Evolutionary conservation across 768 basidiomycete species (phyloP), one percentile per base, ranked within the genome.

Genomic region (Dentipellis sp.): DNA sequence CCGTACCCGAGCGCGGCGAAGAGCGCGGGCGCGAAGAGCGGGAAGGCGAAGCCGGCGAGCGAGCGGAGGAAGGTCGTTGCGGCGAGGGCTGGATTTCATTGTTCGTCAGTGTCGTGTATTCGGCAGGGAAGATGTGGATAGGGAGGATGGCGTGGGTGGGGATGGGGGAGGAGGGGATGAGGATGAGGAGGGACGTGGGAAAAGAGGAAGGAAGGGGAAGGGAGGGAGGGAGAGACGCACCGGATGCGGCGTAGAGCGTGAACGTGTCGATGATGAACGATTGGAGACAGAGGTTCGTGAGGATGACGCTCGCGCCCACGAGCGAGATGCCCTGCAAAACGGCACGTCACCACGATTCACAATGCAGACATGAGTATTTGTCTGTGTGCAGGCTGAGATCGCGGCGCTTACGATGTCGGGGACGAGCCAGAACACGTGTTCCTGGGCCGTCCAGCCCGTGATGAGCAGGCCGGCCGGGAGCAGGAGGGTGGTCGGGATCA

Each of bases 1-100:
- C 87, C 88, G 55, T 83, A 85, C 4, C 86, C 88, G 0, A 90
- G 71, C 14, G 72, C 70, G 1, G 71, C 66, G 67, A 79, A 89
- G 80, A 90, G 84, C 39, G 77, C 71, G 17, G 84, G 81, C 3
- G 82, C 85, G 61, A 91, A 91, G n/a, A 91, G 69, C 2, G 88
- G 89, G 64, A 91, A 89, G 1, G 77, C 81, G 53, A 88, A 90
- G 0, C 88, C 88, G 1, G 80, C 79, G 0, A 88, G 55, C 0
- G 83, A 81, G 21, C 88, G 80, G 11, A 88, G 65, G 64, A 68
- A 84, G 0, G 82, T 70, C 17, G 80, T 79, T 0, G 86, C 84
- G 0, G 86, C 86, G 10, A 91, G 69, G 3, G 86, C 84, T n/a
- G n/a, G n/a, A n/a, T n/a, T n/a, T n/a, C n/a, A n/a, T n/a, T n/a